Base-by-base conservation (phyloP, 2,329 filamentous ascomycete species). In the Diaporthe destruens region DNA sequence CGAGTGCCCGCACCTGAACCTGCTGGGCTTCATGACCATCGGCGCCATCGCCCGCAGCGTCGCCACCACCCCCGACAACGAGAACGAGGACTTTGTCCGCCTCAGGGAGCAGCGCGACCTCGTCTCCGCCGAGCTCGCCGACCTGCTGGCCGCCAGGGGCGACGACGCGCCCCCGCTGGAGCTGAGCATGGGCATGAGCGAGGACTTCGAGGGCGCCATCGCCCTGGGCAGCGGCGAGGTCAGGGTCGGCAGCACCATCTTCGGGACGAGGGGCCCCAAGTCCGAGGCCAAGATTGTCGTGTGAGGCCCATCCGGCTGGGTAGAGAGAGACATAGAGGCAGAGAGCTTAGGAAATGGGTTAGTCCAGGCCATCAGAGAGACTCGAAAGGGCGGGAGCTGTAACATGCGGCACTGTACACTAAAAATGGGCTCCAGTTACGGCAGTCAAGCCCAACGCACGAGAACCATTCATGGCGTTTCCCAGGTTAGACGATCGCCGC, bases 101-200 rank as follows among this genome's bases (percentile, higher is more conserved):
- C 82, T 99, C 79, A 86, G 85, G 66, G 87, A 92, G 78, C 91
- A 93, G 80, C 86, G 94, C 71, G 93, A 97, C 80, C 82, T 89
- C 18, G 90, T 98, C 2, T 89, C 87, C 2, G 79, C 83, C 78
- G 92, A 91, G 76, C 78, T 95, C 67, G 89, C 86, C 0, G 76
- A 90, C 53, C 34, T 70, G 57, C 56, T 72, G 51, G 67, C 54
- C 32, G 54, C 53, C 53, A 69, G 67, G 66, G 39, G n/a, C 20
- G 80, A 85, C 20, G 34, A 34, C 47, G 47, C 47, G n/a, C 16
- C 47, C n/a, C 87, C 87, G 74, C 80, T 98, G 77, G 95, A 98
- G 85, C 82, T 98, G 82, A 98, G 95, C 82, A 99, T 99, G 96
- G 96, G 96, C 8, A 99, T 99, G 96, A 98, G 95, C 80, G 91